Percentiles rank a stretch among this genome's conserved stretches.
Conservation (phyloP, 495 filamentous ascomycete species). For the Hypoxylon intermedium region DNA sequence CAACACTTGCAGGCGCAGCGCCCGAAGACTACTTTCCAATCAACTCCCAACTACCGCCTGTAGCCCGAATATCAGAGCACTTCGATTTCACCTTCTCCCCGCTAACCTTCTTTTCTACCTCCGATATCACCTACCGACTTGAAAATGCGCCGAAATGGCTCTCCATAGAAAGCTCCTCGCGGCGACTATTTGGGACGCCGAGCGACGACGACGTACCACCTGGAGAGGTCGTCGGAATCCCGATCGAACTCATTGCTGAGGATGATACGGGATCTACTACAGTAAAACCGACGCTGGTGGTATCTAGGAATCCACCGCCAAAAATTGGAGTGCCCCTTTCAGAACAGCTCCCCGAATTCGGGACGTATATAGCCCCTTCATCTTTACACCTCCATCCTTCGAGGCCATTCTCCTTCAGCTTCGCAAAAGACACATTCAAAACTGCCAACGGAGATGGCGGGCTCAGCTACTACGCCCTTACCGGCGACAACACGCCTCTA, state of each 20-base stretch:
- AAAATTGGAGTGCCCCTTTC: slow-evolving; percentile 45
- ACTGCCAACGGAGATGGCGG: slow-evolving; percentile 25
- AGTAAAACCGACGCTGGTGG: slow-evolving; percentile 67
- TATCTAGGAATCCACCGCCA: slow-evolving; percentile 58
- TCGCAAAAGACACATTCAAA: slow-evolving; percentile 50
- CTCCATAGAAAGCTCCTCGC: slow-evolving; percentile 64
- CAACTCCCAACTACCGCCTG: slow-evolving; percentile 78
- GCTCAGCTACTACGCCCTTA: slow-evolving; percentile 76
- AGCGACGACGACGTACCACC: slow-evolving; percentile 61
- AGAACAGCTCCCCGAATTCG: slow-evolving; percentile 49
- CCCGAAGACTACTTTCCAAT: slow-evolving; percentile 69
- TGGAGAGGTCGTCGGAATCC: slow-evolving; percentile 49
- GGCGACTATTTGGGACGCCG: slow-evolving; percentile 72
- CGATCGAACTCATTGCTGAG: slow-evolving; percentile 67
- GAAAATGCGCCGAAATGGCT: slow-evolving; percentile 72
- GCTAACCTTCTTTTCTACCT: slow-evolving; percentile 68
- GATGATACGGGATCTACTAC: slow-evolving; percentile 63
- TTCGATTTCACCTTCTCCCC: slow-evolving; percentile 74
- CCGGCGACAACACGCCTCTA: slow-evolving; percentile 77
- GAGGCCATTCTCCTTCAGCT: slow-evolving; percentile 47
- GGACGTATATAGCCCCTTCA: slow-evolving; percentile 49
- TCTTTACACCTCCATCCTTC: slow-evolving; percentile 49
- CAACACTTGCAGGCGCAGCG: slow-evolving; percentile 16
- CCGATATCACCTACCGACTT: slow-evolving; percentile 66
- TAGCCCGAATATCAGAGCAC: slow-evolving; percentile 68